Conservation (phyloP, 2,329 filamentous ascomycete species). For the Xylaria sp. region DNA sequence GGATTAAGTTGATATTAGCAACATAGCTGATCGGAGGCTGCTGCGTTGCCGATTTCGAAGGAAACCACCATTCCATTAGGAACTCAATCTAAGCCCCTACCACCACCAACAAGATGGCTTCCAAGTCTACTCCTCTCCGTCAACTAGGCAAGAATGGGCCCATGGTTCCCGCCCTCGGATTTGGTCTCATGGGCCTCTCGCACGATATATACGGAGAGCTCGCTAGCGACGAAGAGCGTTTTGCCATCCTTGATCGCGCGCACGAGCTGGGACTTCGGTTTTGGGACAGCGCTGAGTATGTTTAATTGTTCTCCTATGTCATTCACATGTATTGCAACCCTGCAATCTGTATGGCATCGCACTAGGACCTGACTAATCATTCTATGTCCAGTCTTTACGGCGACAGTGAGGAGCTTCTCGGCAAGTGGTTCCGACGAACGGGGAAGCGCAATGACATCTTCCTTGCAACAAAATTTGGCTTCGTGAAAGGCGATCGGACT, state of each 20-base stretch:
- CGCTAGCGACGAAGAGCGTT: constrained; percentile 54
- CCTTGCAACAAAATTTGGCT: constrained; percentile 64
- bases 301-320: no score
- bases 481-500: constrained; percentile 38
- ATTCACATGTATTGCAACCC: no score
- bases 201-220: constrained; percentile 27
- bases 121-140: no score
- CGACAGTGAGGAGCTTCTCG: constrained; percentile 60
- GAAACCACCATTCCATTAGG: no score
- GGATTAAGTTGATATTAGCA: no score
- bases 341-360: no score
- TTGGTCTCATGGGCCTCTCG: constrained; percentile 43
- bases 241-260: constrained; percentile 58
- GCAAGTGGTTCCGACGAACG: constrained; percentile 60
- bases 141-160: constrained; percentile 9
- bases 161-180: constrained; percentile 39
- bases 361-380: no score
- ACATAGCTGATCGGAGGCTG: no score
- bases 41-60: no score
- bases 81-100: no score
- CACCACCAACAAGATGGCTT: no score
- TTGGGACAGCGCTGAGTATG: constrained; percentile 53
- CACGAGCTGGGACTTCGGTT: constrained; percentile 55
- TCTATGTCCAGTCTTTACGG: constrained; percentile 52
- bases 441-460: constrained; percentile 61